Percentiles rank a stretch among this genome's conserved stretches.
phyloP scores from a whole-genome alignment of 2,329 filamentous ascomycete species.

The Seiridium unicorne region DNA sequence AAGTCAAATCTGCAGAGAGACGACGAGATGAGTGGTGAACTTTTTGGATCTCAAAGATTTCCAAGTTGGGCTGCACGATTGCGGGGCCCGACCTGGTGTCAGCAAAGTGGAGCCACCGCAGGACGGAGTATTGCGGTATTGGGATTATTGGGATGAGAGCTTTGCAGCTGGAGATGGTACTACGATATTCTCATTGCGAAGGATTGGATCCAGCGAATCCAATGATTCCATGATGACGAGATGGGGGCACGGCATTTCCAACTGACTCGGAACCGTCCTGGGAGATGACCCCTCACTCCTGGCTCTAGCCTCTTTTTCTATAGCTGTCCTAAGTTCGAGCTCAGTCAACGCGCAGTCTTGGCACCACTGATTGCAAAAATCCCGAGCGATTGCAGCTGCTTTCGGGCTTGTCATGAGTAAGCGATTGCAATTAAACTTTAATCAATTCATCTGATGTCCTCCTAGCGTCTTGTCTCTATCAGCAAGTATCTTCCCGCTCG shows the following conservation, averaged over 20 bases:
- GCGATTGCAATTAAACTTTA: background rate
- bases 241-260: background rate
- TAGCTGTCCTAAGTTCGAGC: too few relatives aligned
- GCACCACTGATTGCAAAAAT: background rate
- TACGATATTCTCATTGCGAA: background rate
- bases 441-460: too few relatives aligned
- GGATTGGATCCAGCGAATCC: background rate
- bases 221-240: conserved; percentile 1
- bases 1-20: background rate
- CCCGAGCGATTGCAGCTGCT: background rate
- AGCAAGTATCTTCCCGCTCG: conserved; percentile 27
- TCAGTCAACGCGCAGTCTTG: background rate
- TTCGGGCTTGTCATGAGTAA: background rate
- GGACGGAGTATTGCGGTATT: background rate
- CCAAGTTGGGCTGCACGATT: background rate
- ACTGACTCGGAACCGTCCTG: background rate
- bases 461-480: background rate
- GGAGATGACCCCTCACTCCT: background rate
- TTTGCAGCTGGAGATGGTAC: too few relatives aligned
- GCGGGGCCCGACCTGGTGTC: background rate
- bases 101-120: background rate
- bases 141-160: too few relatives aligned
- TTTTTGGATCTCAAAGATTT: background rate
- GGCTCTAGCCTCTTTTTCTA: background rate
- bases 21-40: background rate